Base-by-base conservation (phyloP, 2,329 filamentous ascomycete species). In the Aspergillus viridinutans region DNA sequence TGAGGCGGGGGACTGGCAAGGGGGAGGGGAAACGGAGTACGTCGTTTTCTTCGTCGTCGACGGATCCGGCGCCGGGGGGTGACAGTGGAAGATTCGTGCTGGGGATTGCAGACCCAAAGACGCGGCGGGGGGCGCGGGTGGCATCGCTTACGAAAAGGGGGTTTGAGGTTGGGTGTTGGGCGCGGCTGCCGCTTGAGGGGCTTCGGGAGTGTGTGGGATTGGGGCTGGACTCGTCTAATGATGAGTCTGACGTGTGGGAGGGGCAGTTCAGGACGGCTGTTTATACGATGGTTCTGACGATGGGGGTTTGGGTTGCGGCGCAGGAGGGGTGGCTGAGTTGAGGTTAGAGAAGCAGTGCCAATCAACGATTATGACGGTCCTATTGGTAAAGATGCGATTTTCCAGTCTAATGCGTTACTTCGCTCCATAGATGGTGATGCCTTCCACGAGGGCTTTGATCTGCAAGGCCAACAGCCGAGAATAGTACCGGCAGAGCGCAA, bases 401-500 rank as follows among this genome's bases (percentile, higher is more conserved):
- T 29, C 26, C 28, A 29, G 28, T 35, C 10, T 32, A 4, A 32
- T 32, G 29, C 21, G 6, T 28, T 32, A 38, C 7, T 14, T 42
- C 38, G 45, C 12, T 45, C 35, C 8, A 32, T 59, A 62, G 14
- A 49, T 53, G 28, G 61, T 61, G 54, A 66, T 50, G 3, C 69
- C 68, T 49, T 61, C 70, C 58, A 78, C 72, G 14, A 75, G 50
- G 0, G 71, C 78, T 67, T 80, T 80, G 52, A 82, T 81, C 70
- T 81, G 78, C 63, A 83, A 64, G 6, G 80, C 81, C 65, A 83
- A 59, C 29, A 78, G 49, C 43, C 77, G 79, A 0, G 85, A 88
- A 63, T 79, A 88, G 57, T 85, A 87, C 50, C 86, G 75, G 61
- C 83, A 85, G 56, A 88, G 69, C 0, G 84, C 84, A 38, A 89